These are phyloP conservation scores for Globisporangium rhizosaccharum DNA, from an alignment of 352 stramenopile species.

Conservation along the genomic window DNA sequence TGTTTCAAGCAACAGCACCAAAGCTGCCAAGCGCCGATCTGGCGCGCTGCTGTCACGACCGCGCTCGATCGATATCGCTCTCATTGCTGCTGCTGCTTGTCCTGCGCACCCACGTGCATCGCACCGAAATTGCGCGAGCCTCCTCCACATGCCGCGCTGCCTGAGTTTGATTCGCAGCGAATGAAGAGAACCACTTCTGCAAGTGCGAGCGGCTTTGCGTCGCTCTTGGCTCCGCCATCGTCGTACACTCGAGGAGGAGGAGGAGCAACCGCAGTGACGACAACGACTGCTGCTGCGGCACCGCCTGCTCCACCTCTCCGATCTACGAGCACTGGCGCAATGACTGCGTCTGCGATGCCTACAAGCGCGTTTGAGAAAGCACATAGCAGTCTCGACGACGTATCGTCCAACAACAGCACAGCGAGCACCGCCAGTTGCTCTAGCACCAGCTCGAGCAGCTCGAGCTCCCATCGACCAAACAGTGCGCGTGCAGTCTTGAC, in stretches of 20 bases:
- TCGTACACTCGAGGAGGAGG: conserved; percentile 1
- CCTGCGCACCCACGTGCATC: neutral
- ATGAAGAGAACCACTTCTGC: conserved; percentile 11
- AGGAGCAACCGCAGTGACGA: neutral
- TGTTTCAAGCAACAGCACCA: too few species aligned
- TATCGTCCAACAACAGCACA: conserved; percentile 5
- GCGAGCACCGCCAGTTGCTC: neutral
- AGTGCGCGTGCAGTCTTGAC: neutral
- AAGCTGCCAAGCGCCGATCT: neutral
- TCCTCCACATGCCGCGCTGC: too few species aligned
- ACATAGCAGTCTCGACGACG: conserved; percentile 1
- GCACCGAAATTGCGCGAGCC: too few species aligned
- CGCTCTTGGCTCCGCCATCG: conserved; percentile 10
- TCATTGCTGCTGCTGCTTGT: neutral
- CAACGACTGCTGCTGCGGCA: neutral
- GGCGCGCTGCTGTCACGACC: neutral
- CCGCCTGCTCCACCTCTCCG: neutral
- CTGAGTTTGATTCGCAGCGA: neutral
- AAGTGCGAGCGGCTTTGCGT: conserved; percentile 2
- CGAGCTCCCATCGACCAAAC: neutral
- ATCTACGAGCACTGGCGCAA: neutral
- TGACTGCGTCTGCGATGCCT: neutral
- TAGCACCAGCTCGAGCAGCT: neutral
- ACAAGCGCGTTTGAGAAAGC: neutral
- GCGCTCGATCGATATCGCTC: neutral